Conservation (phyloP, 179 eudicot genomes). For the Nepenthes alata region DNA sequence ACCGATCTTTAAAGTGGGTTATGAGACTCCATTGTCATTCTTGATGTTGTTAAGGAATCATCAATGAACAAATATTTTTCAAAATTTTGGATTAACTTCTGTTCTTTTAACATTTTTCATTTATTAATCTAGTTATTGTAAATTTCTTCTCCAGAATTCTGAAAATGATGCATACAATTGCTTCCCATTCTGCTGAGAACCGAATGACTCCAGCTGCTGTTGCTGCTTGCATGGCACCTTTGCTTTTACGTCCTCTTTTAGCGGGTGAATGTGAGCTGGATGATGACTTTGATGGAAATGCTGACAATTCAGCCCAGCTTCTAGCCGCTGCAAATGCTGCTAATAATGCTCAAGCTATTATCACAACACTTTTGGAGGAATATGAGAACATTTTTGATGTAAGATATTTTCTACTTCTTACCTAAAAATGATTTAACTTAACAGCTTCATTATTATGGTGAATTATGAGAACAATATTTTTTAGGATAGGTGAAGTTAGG, state of each 20-base stretch:
- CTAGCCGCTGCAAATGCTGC: conserved; percentile 99
- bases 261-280: conserved; percentile 96
- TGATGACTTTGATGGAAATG: conserved; percentile 68
- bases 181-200: conserved; percentile 68
- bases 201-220: conserved; percentile 94
- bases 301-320: conserved; percentile 90
- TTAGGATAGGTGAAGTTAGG: no score
- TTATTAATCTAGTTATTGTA: not conserved
- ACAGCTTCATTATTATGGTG: no score
- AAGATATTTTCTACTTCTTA: conserved; percentile 61
- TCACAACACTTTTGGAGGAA: conserved; percentile 77
- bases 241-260: conserved; percentile 89
- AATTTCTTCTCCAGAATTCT: conserved; percentile 45
- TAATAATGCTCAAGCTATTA: conserved; percentile 82
- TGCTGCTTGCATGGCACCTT: conserved; percentile 99
- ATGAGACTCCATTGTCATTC: no score
- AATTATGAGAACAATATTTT: no score
- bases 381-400: conserved; percentile 83
- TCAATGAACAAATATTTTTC: no score
- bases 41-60: no score
- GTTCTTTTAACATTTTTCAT: conserved; percentile 4
- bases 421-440: not conserved
- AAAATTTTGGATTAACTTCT: not conserved
- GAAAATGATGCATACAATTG: conserved; percentile 87
- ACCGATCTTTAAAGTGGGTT: no score